Percentiles rank a stretch among this genome's conserved stretches.
Evolutionary conservation across 2,329 filamentous ascomycete genomes (phyloP).

Genomic region (Penicillium sp.): DNA sequence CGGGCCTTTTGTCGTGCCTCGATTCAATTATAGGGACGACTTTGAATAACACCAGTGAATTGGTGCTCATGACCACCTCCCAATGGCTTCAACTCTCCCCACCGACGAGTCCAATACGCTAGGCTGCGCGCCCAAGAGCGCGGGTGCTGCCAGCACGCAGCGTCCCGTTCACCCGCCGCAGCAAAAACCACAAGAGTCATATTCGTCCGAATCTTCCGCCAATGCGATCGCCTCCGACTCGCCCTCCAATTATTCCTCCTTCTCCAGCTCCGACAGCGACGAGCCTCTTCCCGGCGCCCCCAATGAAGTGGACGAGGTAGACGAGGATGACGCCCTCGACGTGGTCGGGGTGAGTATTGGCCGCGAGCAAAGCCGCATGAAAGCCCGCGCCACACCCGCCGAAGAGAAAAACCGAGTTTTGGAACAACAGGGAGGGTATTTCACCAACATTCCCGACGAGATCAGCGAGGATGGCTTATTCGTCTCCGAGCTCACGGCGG

Average conservation of each 20-base stretch:
- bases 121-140: background rate
- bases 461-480: slow-evolving; percentile 34
- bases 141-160: background rate
- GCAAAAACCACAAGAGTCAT: slow-evolving; percentile 14
- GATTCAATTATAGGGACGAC: background rate
- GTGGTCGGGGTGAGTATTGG: slow-evolving; percentile 63
- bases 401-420: slow-evolving; percentile 61
- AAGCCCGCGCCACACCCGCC: slow-evolving; percentile 59
- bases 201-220: slow-evolving; percentile 25
- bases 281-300: slow-evolving; percentile 20
- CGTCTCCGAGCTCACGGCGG: slow-evolving; percentile 33
- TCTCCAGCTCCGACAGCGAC: slow-evolving; percentile 39
- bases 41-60: background rate
- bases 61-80: background rate
- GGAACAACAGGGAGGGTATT: slow-evolving; percentile 53
- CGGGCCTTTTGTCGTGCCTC: background rate
- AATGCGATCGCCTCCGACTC: slow-evolving; percentile 22
- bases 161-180: background rate
- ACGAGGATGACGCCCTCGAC: slow-evolving; percentile 40
- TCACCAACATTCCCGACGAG: slow-evolving; percentile 43
- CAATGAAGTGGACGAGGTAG: slow-evolving; percentile 19
- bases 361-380: slow-evolving; percentile 58
- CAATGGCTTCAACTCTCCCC: slow-evolving; percentile 12
- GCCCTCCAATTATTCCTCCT: slow-evolving; percentile 25
- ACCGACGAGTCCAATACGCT: slow-evolving; percentile 6